Base-by-base conservation (phyloP, 2,329 filamentous ascomycete genomes). In the Didymella exigua region DNA sequence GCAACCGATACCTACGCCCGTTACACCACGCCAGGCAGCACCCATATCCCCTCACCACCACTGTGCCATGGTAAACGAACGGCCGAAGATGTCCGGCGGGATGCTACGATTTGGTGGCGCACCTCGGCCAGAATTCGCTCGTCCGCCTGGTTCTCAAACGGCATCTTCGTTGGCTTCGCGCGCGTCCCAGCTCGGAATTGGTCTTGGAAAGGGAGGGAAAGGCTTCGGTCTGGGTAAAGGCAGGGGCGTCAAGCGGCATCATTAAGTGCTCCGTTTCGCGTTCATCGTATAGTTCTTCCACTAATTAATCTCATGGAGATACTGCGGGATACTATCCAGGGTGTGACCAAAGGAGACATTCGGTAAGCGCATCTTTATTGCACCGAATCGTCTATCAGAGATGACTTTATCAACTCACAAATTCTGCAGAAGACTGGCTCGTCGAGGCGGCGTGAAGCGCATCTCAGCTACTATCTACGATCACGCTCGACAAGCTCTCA, bases 381-480 rank as follows among this genome's bases (percentile, higher is more conserved):
- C 24, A 29, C 10, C 16, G 33, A 3, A 14, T 10, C 4, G 13
- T 26, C 8, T 26, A 9, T 7, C 21, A 16, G 3, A 19, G 8
- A n/a, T 13, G 13, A 11, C 11, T 19, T 13, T 51, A 27, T 61
- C 66, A 45, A 70, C 34, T 4, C 8, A n/a, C n/a, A n/a, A n/a
- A n/a, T 3, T 29, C 8, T 24, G 27, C 6, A 73, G 89, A 61
- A 86, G 89, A 34, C 75, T 93, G 0, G 90, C 90, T 1, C 84
- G 90, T 5, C 85, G 90, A 6, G 90, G 89, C 1, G 90, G 90
- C 0, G 87, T 93, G 0, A 92, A 92, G 69, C 80, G 89, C 0
- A 91, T 93, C 8, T 87, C 86, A 0, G 82, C 69, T 0, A 60
- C 40, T 0, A 87, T 92, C 2, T 93, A 93, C 64, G 79, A 86